Evolutionary conservation across 805 yeast genomes (phyloP).

Genomic region (Grigorovia transvaalensis): DNA sequence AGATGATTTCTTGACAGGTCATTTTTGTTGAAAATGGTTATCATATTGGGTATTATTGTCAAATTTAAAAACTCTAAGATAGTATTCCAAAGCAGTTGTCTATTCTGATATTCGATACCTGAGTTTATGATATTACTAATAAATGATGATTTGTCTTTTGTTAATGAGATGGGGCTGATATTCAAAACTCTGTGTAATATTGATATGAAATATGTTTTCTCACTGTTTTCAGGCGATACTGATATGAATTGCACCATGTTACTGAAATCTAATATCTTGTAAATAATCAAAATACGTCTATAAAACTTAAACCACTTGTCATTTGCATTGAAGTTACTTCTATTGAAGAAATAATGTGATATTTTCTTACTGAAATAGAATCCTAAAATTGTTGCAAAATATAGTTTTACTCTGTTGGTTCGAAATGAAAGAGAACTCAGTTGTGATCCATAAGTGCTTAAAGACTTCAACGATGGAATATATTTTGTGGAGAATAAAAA

Average conservation of each 20-base stretch:
- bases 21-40: not conserved
- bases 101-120: slow-evolving; percentile 19
- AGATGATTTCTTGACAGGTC: not conserved
- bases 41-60: slow-evolving; percentile 10
- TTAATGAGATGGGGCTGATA: slow-evolving; percentile 1
- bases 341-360: slow-evolving; percentile 6
- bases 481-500: slow-evolving; percentile 12
- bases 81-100: slow-evolving; percentile 26
- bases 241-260: slow-evolving; percentile 3
- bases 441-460: slow-evolving; percentile 8
- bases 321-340: not conserved
- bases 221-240: not conserved
- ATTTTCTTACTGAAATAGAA: slow-evolving; percentile 10
- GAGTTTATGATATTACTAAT: slow-evolving; percentile 14
- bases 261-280: slow-evolving; percentile 4
- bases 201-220: slow-evolving; percentile 7
- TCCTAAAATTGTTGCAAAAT: slow-evolving; percentile 9
- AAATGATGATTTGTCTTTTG: slow-evolving; percentile 1
- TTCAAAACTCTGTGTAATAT: slow-evolving; percentile 14
- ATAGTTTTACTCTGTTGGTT: slow-evolving; percentile 10
- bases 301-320: not conserved
- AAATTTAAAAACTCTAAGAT: slow-evolving; percentile 19
- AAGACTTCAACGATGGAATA: not conserved
- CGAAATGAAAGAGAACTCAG: slow-evolving; percentile 12
- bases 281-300: not conserved